Evolutionary conservation across 2,329 filamentous ascomycete genomes (phyloP).

Genomic region (Pestalotiopsis sp.): DNA sequence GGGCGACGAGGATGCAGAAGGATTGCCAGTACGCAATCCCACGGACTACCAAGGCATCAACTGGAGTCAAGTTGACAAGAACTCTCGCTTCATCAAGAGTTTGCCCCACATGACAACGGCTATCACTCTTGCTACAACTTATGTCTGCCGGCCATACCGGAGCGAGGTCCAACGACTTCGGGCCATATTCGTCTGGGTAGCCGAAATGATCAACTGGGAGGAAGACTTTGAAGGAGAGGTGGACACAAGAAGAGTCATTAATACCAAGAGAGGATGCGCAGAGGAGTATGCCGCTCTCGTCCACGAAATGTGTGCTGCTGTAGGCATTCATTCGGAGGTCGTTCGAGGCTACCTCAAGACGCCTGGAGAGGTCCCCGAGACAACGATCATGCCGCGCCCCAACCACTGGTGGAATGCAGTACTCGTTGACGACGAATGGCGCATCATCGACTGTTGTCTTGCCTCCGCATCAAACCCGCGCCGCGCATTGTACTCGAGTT

Average conservation of each 20-base stretch:
- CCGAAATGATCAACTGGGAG: constrained; percentile 95
- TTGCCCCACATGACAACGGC: constrained; percentile 83
- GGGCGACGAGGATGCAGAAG: constrained; percentile 88
- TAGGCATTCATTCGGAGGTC: constrained; percentile 85
- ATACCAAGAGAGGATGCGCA: constrained; percentile 80
- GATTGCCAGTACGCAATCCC: constrained; percentile 78
- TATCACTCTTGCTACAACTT: constrained; percentile 81
- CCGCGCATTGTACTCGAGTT: constrained; percentile 75
- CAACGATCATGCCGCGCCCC: constrained; percentile 78
- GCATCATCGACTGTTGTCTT: constrained; percentile 91
- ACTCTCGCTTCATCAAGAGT: constrained; percentile 84
- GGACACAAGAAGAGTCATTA: constrained; percentile 82
- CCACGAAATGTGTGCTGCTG: constrained; percentile 89
- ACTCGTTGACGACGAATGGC: constrained; percentile 91
- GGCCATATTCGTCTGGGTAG: constrained; percentile 96
- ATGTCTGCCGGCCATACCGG: constrained; percentile 90
- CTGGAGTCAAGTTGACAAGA: constrained; percentile 90
- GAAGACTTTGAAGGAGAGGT: constrained; percentile 87
- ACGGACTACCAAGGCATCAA: constrained; percentile 82
- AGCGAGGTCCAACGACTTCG: constrained; percentile 91
- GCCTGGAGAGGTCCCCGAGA: constrained; percentile 81
- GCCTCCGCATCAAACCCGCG: constrained; percentile 89
- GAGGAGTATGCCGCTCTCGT: constrained; percentile 90
- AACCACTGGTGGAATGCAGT: constrained; percentile 99
- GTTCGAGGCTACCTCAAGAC: constrained; percentile 89